A percentile compares a stretch with the other conserved stretches of the same genome.
These are phyloP conservation scores for Eucalyptus sp. DNA, from an alignment of 345 rosid species.

Conservation along the genomic window DNA sequence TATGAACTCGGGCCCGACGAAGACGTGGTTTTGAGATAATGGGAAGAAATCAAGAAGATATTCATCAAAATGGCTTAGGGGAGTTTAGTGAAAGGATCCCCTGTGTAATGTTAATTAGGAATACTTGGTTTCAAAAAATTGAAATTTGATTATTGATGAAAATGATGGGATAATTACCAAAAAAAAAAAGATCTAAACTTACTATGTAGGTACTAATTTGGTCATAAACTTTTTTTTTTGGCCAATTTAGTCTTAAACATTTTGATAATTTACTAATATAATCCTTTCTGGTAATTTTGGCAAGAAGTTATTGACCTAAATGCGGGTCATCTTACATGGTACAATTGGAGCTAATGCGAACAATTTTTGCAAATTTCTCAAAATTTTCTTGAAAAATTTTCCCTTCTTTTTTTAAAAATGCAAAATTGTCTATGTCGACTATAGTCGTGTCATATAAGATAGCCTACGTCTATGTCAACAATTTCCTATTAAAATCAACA, in stretches of 20 bases:
- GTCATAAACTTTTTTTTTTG: not conserved
- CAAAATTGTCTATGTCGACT: not conserved
- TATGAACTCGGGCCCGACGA: not conserved
- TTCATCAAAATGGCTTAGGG: not conserved
- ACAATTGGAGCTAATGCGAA: accelerated
- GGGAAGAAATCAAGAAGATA: not conserved
- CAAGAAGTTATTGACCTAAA: not conserved
- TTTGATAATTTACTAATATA: not conserved
- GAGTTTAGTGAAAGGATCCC: not conserved
- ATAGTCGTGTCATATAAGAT: accelerated
- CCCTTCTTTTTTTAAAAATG: not conserved
- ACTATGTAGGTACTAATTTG: not conserved
- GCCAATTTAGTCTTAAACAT: not conserved
- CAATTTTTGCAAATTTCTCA: not conserved
- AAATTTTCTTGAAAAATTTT: not conserved
- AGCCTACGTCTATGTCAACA: accelerated
- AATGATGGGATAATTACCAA: not conserved
- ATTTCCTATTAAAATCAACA: not conserved
- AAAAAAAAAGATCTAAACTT: not conserved
- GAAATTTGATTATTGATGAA: not conserved
- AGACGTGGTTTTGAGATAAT: not conserved
- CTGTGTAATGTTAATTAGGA: not conserved
- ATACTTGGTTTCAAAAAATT: not conserved
- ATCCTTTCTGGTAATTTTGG: accelerated
- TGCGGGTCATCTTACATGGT: accelerated